A percentile compares a stretch with the other conserved stretches of the same genome.
Evolutionary conservation across 2,329 filamentous ascomycete genomes (phyloP).

Genomic region (Ophiobolus disseminans): DNA sequence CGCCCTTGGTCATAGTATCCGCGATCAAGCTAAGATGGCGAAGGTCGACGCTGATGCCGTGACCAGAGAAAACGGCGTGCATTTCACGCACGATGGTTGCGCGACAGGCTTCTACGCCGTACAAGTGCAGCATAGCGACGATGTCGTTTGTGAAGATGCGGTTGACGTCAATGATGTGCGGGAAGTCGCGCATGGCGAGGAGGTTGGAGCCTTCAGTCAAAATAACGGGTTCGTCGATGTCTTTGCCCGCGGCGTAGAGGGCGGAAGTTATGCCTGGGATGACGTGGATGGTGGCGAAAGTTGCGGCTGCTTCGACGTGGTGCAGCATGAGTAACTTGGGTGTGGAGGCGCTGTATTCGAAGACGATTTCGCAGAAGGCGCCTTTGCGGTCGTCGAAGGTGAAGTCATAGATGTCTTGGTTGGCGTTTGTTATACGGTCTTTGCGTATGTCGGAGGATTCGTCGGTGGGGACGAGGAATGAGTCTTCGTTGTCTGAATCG

Average conservation of each 20-base stretch:
- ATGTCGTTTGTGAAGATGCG: conserved; percentile 92
- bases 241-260: conserved; percentile 62
- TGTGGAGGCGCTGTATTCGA: conserved; percentile 79
- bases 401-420: conserved; percentile 75
- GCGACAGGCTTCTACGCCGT: conserved; percentile 93
- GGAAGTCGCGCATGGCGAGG: conserved; percentile 86
- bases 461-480: conserved; percentile 32
- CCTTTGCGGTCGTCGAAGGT: conserved; percentile 78
- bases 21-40: conserved; percentile 94
- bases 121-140: conserved; percentile 79
- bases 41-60: conserved; percentile 91
- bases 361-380: conserved; percentile 77
- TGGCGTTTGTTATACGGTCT: conserved; percentile 52
- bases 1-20: conserved; percentile 96
- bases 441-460: conserved; percentile 40
- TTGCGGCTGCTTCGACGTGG: conserved; percentile 81
- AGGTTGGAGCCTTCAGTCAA: conserved; percentile 88
- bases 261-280: conserved; percentile 79
- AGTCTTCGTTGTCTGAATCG: conserved; percentile 34
- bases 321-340: conserved; percentile 94
- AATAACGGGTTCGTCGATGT: conserved; percentile 59
- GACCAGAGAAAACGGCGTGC: conserved; percentile 81
- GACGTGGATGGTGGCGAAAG: conserved; percentile 83
- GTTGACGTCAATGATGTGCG: conserved; percentile 85
- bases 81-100: conserved; percentile 87